Conservation (phyloP, 2,329 filamentous ascomycete genomes). For the Phoma sp. region DNA sequence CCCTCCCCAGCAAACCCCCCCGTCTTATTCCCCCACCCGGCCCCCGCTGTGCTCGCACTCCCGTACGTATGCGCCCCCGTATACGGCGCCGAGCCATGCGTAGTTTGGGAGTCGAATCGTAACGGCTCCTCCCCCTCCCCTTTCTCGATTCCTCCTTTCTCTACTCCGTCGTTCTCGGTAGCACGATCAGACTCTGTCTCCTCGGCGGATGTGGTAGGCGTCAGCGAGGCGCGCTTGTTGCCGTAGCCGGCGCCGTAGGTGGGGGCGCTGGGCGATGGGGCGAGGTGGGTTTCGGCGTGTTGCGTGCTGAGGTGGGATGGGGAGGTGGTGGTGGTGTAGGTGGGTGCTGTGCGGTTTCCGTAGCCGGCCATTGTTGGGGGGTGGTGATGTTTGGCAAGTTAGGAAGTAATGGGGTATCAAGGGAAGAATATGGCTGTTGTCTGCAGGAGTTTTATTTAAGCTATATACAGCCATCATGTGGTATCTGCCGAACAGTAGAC, state of each 20-base stretch:
- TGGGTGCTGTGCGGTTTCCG: constrained; percentile 43
- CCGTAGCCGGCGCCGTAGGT: constrained; percentile 12
- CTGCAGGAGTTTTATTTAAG: not conserved
- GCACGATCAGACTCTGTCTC: not conserved
- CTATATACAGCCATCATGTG: not conserved
- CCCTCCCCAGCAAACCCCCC: constrained; percentile 24
- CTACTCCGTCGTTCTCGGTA: not conserved
- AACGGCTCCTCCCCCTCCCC: not conserved
- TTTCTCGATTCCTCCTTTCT: too few species aligned
- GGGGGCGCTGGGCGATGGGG: constrained; percentile 9
- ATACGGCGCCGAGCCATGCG: constrained; percentile 33
- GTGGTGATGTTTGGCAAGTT: too few species aligned
- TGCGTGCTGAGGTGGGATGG: constrained; percentile 19
- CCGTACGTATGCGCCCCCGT: constrained; percentile 33
- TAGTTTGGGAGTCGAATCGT: not conserved
- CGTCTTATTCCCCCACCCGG: constrained; percentile 51
- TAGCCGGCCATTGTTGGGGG: constrained; percentile 40
- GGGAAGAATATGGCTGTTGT: too few species aligned
- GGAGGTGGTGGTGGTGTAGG: constrained; percentile 18
- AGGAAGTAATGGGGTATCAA: too few species aligned
- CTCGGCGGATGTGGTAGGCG: not conserved
- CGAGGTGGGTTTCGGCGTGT: constrained; percentile 39
- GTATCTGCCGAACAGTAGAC: not conserved
- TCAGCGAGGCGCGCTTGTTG: constrained; percentile 7
- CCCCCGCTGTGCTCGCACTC: constrained; percentile 43